Conservation (phyloP, 257 asterid genomes). For the Prunella vulgaris region DNA sequence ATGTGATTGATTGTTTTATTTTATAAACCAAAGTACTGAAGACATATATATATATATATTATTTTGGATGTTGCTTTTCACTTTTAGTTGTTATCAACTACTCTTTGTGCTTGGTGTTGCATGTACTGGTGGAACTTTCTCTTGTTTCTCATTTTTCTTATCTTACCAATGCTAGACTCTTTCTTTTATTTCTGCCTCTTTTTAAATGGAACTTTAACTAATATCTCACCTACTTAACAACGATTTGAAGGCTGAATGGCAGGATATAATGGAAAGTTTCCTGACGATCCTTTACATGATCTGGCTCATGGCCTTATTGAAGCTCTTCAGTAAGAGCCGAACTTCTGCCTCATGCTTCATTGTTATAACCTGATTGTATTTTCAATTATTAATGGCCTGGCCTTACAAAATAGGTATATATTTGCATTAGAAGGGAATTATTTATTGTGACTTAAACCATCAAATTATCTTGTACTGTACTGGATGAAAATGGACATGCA, state of each 20-base stretch:
- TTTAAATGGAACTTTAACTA: background rate
- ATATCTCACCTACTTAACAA: conserved; percentile 6
- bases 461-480: conserved; percentile 78
- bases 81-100: background rate
- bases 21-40: background rate
- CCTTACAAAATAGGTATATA: conserved; percentile 69
- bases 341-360: conserved; percentile 16
- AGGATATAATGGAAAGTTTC: conserved; percentile 97
- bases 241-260: conserved; percentile 29
- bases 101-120: conserved; percentile 3
- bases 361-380: conserved; percentile 12
- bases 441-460: conserved; percentile 94
- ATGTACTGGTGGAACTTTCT: background rate
- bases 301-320: conserved; percentile 69
- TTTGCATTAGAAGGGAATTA: conserved; percentile 90
- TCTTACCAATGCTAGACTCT: too few relatives aligned
- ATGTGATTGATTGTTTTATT: conserved; percentile 49
- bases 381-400: conserved; percentile 17
- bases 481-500: conserved; percentile 91
- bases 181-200: background rate
- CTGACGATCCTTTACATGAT: conserved; percentile 89
- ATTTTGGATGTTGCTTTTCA: conserved; percentile 12
- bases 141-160: background rate
- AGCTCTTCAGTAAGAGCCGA: conserved; percentile 84
- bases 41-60: too few relatives aligned